Base-by-base conservation (phyloP, 768 basidiomycete species). In the Lactarius vividus region DNA sequence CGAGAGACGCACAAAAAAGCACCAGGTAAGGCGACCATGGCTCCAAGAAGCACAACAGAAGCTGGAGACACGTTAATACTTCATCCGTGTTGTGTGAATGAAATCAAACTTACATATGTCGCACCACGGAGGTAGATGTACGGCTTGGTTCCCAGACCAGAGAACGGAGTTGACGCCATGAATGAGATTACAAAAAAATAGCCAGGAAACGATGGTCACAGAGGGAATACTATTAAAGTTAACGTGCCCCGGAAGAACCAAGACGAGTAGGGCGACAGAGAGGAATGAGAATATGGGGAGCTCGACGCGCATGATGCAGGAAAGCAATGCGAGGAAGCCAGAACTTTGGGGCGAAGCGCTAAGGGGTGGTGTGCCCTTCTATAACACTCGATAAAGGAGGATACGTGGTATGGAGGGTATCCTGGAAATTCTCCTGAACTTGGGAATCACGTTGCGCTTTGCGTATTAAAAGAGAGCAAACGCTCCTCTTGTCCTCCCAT, bases 81-180 rank as follows among this genome's bases (percentile, higher is more conserved):
- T 29, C 2, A 29, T 62, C 15, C 20, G 55, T 15, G 4, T 13
- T 52, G 26, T 5, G 39, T 49, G 35, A 28, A 28, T 4, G 49
- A 37, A 55, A 57, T 26, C 4, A 52, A 15, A 28, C 79, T 70
- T 63, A 81, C 80, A 64, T 28, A 81, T 77, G 64, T 81, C 80
- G 65, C 79, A 80, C 75, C 76, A 81, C 8, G 73, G 70, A 2
- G 77, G 76, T 0, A 71, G 67, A 11, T 59, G 64, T 44, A 75
- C 68, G 2, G 55, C 66, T 53, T 66, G 64, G 35, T 72, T 75
- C 53, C 75, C 75, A 37, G 66, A 67, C 79, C 78, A 81, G 18
- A 77, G 61, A 44, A 80, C 67, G 7, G 72, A 46, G 68, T 78
- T 75, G 56, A 78, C 68, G 62, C 64, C 66, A 56, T 68, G 71